These are phyloP conservation scores for Ichthyophthirius multifiliis DNA, from an alignment of 169 alveolate species.

Conservation along the genomic window DNA sequence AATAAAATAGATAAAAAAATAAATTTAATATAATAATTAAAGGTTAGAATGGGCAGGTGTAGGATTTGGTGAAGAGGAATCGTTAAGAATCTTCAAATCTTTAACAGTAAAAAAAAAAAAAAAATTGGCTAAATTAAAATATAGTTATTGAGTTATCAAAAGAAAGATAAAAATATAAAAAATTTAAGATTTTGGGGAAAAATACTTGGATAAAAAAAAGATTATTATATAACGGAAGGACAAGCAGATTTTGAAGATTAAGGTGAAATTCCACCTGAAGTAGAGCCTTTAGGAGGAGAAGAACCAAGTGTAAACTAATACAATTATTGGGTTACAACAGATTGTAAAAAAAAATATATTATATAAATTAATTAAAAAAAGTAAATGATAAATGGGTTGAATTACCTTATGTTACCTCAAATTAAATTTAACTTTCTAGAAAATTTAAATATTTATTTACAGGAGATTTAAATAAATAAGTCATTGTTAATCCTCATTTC, in stretches of 20 bases:
- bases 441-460: slow-evolving; percentile 70
- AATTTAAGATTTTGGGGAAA: slow-evolving; percentile 72
- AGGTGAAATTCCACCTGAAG: slow-evolving; percentile 50
- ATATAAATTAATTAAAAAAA: not conserved
- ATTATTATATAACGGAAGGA: slow-evolving; percentile 78
- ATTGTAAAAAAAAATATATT: slow-evolving; percentile 12
- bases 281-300: slow-evolving; percentile 41
- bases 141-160: slow-evolving; percentile 21
- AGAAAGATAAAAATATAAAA: slow-evolving; percentile 27
- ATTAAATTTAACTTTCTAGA: slow-evolving; percentile 61
- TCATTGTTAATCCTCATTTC: slow-evolving; percentile 79
- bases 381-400: slow-evolving; percentile 62
- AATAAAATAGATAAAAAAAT: too few relatives aligned
- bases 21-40: not conserved
- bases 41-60: slow-evolving; percentile 69
- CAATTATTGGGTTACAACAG: slow-evolving; percentile 49
- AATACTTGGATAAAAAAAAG: slow-evolving; percentile 59
- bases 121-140: too few relatives aligned
- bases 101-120: too few relatives aligned
- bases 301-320: slow-evolving; percentile 43
- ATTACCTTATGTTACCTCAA: slow-evolving; percentile 77
- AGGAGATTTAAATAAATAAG: slow-evolving; percentile 72
- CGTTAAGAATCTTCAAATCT: slow-evolving; percentile 48
- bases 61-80: slow-evolving; percentile 62
- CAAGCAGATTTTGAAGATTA: slow-evolving; percentile 26